phyloP scores from a whole-genome alignment of 805 yeast genomes.

The Lipomyces japonicus region DNA sequence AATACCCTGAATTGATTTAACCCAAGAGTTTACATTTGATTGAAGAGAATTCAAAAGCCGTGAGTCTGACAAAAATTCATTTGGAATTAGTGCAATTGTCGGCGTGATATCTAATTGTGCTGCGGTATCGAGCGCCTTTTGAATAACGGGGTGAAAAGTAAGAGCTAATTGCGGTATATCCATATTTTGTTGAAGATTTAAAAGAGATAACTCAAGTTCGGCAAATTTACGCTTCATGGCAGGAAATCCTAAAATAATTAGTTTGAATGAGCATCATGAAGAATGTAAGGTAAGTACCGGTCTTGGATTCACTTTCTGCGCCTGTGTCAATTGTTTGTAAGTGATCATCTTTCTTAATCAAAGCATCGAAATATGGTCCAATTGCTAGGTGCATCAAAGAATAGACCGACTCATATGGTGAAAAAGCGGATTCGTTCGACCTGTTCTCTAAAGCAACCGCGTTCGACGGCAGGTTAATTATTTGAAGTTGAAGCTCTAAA shows the following conservation, averaged over 20 bases:
- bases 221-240: constrained; percentile 59
- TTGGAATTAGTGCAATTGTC: constrained; percentile 37
- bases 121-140: constrained; percentile 38
- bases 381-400: constrained; percentile 60
- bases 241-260: constrained; percentile 39
- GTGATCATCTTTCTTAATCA: constrained; percentile 33
- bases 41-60: constrained; percentile 66
- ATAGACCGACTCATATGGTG: constrained; percentile 51
- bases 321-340: too few species aligned
- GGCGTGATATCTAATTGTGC: constrained; percentile 29
- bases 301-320: constrained; percentile 10
- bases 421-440: constrained; percentile 3
- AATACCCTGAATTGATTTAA: constrained; percentile 54
- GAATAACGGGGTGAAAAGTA: constrained; percentile 52
- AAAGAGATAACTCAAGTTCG: constrained; percentile 64
- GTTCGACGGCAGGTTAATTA: constrained; percentile 38
- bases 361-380: constrained; percentile 63
- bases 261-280: too few species aligned
- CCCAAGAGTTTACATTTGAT: constrained; percentile 68
- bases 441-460: constrained; percentile 7
- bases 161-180: constrained; percentile 61
- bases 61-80: constrained; percentile 47
- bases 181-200: constrained; percentile 62
- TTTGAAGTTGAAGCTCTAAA: constrained; percentile 37
- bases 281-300: too few species aligned